Evolutionary conservation across 208 protist genomes (phyloP), one percentile per base, ranked within the genome.

Genomic region (Baffinella frigidus): DNA sequence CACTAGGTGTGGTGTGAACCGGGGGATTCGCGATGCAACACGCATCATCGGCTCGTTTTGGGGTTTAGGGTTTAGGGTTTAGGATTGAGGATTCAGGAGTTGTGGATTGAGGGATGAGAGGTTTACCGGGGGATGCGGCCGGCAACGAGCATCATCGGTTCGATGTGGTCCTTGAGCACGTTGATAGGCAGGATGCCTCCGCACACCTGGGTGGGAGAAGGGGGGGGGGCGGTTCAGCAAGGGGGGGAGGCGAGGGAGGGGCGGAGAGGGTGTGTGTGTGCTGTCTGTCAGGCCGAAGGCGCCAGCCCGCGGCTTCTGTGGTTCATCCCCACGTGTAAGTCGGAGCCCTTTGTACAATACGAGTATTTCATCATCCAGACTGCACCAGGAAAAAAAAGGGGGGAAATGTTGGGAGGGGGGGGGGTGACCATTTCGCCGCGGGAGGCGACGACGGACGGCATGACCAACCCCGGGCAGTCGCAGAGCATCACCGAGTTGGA

Each of bases 381-480:
- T 62, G n/a, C n/a, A n/a, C n/a, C n/a, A n/a, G n/a, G n/a, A n/a
- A n/a, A n/a, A n/a, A n/a, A n/a, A n/a, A n/a, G n/a, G n/a, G n/a
- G n/a, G n/a, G n/a, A n/a, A n/a, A n/a, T n/a, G n/a, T n/a, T n/a
- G n/a, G n/a, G n/a, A n/a, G n/a, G n/a, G n/a, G n/a, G n/a, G n/a
- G n/a, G n/a, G 71, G 17, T 20, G 17, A 80, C 83, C 83, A 90
- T 90, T 51, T 67, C 93, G 50, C 35, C 94, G 94, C 92, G 62
- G 11, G 95, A 93, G 0, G 94, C 89, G 11, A 93, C 43, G 50
- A 96, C 95, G 14, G 94, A 94, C 33, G 96, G 96, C 73, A 96
- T 99, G n/a, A 99, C 98, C 11, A 99, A 96, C 68, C 98, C 98
- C 0, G 98, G 98, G 94, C 98, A 99, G 94, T 99, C 98, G 93